Evolutionary conservation across 2,329 filamentous ascomycete genomes (phyloP).

Genomic region (Hyphodiscus sp.): DNA sequence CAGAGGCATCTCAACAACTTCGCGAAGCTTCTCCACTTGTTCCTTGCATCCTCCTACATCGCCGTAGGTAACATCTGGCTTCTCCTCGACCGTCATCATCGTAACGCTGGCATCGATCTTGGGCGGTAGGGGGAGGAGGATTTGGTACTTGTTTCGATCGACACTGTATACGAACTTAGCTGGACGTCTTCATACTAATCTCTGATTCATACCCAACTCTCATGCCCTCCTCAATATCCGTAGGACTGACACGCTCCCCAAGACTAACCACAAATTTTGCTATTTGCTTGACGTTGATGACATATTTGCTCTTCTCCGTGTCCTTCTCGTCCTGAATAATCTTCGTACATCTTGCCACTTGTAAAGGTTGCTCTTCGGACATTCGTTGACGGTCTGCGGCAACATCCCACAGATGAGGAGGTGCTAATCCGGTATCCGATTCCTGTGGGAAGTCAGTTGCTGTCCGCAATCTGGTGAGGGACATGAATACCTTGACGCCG

Average conservation of each 20-base stretch:
- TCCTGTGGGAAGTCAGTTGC: conserved; percentile 49
- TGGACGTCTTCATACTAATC: conserved; percentile 7
- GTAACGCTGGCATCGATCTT: conserved; percentile 99
- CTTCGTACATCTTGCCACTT: conserved; percentile 97
- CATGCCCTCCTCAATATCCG: conserved; percentile 99
- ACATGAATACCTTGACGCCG: conserved; percentile 59
- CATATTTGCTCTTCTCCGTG: conserved; percentile 97
- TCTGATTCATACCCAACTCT: conserved; percentile 63
- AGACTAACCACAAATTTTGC: conserved; percentile 99
- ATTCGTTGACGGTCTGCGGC: conserved; percentile 97
- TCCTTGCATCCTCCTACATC: conserved; percentile 99
- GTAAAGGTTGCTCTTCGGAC: conserved; percentile 94
- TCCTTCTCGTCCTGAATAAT: conserved; percentile 98
- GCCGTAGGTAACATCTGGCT: conserved; percentile 97
- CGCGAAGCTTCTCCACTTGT: conserved; percentile 97
- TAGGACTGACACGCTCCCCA: conserved; percentile 92
- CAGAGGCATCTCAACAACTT: conserved; percentile 97
- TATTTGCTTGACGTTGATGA: conserved; percentile 99
- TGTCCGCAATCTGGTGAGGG: not conserved
- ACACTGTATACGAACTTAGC: conserved; percentile 47
- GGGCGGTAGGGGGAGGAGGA: conserved; percentile 87
- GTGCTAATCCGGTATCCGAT: conserved; percentile 96
- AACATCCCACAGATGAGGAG: conserved; percentile 97
- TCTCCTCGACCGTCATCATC: conserved; percentile 99
- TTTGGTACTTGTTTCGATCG: conserved; percentile 98